A percentile compares a stretch with the other conserved stretches of the same genome.
Evolutionary conservation across 768 basidiomycete species (phyloP).

Genomic region (Chalciporus piperatus): DNA sequence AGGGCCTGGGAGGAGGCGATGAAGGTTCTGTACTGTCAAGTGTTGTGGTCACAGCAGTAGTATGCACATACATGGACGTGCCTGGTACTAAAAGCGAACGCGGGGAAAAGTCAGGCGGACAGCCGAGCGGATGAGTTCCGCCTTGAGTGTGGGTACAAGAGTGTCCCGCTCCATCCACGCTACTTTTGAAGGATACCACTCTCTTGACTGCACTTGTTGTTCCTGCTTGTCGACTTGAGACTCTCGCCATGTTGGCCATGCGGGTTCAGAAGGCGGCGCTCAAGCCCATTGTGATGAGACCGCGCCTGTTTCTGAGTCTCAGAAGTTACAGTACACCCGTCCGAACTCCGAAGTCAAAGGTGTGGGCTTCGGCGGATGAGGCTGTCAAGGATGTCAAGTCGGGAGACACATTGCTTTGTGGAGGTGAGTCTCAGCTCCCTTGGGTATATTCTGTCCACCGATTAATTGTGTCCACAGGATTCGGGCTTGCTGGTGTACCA

Average conservation of each 20-base stretch:
- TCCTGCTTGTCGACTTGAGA: not conserved
- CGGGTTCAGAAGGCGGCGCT: slow-evolving; percentile 14
- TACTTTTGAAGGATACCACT: too few species aligned
- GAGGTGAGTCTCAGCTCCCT: slow-evolving; percentile 50
- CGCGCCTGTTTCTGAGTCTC: slow-evolving; percentile 12
- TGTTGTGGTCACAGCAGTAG: too few species aligned
- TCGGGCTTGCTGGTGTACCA: slow-evolving; percentile 87
- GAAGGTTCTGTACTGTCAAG: slow-evolving; percentile 1
- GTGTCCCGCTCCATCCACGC: too few species aligned
- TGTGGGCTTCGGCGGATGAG: slow-evolving; percentile 81
- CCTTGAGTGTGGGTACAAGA: not conserved
- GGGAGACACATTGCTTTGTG: slow-evolving; percentile 75
- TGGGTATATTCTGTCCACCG: not conserved
- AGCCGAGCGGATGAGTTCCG: slow-evolving; percentile 28
- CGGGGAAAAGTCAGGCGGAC: not conserved
- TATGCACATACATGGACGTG: too few species aligned
- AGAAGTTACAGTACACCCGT: slow-evolving; percentile 28
- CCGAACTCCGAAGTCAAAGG: slow-evolving; percentile 47
- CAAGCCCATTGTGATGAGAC: slow-evolving; percentile 16
- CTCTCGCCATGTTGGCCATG: slow-evolving; percentile 20
- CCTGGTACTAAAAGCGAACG: too few species aligned
- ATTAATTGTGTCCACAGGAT: slow-evolving; percentile 54
- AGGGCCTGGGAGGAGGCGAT: slow-evolving; percentile 60
- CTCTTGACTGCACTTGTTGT: not conserved
- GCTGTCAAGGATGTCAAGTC: slow-evolving; percentile 82